These are phyloP conservation scores for Aspergillus latus DNA, from an alignment of 2,329 filamentous ascomycete genomes.

Conservation along the genomic window DNA sequence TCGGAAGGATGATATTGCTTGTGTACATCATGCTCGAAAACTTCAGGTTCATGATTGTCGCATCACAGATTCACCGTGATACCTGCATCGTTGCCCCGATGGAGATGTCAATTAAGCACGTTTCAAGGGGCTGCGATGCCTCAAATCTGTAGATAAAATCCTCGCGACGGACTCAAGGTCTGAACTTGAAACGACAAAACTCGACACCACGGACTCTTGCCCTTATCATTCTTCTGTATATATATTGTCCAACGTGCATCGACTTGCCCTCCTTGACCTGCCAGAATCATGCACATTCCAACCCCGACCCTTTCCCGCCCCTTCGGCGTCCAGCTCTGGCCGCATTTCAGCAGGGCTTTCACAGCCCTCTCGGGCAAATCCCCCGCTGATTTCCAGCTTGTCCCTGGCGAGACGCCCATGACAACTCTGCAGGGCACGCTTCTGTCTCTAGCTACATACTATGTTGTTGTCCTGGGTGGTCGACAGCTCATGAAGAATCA, in stretches of 20 bases:
- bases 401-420: slow-evolving; percentile 78
- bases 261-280: background rate
- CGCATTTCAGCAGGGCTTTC: slow-evolving; percentile 87
- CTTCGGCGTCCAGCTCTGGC: slow-evolving; percentile 90
- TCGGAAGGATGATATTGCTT: background rate
- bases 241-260: background rate
- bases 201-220: background rate
- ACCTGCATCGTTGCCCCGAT: background rate
- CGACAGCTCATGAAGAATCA: slow-evolving; percentile 88
- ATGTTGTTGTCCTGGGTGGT: slow-evolving; percentile 88
- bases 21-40: no score
- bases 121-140: background rate
- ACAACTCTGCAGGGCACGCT: slow-evolving; percentile 83
- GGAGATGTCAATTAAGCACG: background rate
- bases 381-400: slow-evolving; percentile 81
- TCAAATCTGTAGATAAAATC: background rate
- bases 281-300: slow-evolving; percentile 49
- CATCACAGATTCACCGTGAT: background rate
- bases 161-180: background rate
- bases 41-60: background rate
- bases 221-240: background rate
- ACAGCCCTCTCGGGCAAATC: slow-evolving; percentile 75
- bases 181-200: background rate
- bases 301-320: slow-evolving; percentile 84
- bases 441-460: slow-evolving; percentile 82